Evolutionary conservation across 169 alveolate genomes (phyloP).

Genomic region (Fabrea salina): DNA sequence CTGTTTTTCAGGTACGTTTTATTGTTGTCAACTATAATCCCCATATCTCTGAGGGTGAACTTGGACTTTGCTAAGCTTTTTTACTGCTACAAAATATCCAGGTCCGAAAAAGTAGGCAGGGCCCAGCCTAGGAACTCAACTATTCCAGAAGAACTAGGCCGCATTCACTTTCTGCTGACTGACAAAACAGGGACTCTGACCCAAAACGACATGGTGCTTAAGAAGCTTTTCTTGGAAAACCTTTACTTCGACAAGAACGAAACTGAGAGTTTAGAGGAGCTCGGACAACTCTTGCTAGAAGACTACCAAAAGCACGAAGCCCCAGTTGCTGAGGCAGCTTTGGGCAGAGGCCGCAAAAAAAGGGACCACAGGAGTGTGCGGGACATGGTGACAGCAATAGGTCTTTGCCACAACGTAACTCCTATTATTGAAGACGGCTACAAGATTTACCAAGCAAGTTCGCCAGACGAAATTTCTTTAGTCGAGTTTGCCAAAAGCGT

Average conservation of each 20-base stretch:
- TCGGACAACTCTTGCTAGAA: constrained; percentile 37
- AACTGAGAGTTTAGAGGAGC: constrained; percentile 49
- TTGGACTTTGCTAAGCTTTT: constrained; percentile 94
- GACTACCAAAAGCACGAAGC: constrained; percentile 40
- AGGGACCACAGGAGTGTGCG: constrained; percentile 47
- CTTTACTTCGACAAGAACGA: constrained; percentile 57
- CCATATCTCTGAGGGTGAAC: constrained; percentile 96
- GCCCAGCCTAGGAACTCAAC: constrained; percentile 89
- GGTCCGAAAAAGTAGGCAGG: constrained; percentile 90
- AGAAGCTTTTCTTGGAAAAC: constrained; percentile 73
- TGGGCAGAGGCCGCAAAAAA: neutral
- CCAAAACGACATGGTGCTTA: constrained; percentile 94
- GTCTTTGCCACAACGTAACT: constrained; percentile 92
- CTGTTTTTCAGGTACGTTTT: constrained; percentile 86
- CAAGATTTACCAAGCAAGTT: constrained; percentile 93
- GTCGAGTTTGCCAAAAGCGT: neutral
- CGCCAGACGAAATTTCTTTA: constrained; percentile 96
- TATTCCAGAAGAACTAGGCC: constrained; percentile 97
- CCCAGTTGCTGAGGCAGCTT: constrained; percentile 33
- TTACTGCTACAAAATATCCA: constrained; percentile 81
- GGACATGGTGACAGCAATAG: constrained; percentile 82
- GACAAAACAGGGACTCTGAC: constrained; percentile 99
- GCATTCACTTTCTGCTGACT: constrained; percentile 91
- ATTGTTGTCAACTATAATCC: constrained; percentile 94
- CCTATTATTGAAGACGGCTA: constrained; percentile 77